These are phyloP conservation scores for Jatropha podagrica DNA, from an alignment of 441 rosid genomes.

Conservation along the genomic window DNA sequence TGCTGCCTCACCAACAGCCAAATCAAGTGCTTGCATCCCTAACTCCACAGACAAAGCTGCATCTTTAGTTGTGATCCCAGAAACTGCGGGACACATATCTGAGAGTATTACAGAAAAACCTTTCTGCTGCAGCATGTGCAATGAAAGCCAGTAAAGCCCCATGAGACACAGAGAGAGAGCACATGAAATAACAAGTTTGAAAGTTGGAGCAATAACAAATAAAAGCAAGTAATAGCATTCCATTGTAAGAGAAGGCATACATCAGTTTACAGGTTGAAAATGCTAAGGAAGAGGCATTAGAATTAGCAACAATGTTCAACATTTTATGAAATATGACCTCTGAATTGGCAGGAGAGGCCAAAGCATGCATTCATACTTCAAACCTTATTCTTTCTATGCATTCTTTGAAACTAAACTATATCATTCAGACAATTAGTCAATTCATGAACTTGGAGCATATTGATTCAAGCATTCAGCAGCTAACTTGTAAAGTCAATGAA, in stretches of 20 bases:
- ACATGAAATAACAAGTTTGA: not conserved
- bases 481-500: not conserved
- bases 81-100: conserved; percentile 87
- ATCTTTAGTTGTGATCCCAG: conserved; percentile 80
- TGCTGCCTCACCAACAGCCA: conserved; percentile 70
- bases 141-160: conserved; percentile 15
- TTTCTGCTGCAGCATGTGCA: conserved; percentile 48
- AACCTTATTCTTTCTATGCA: not conserved
- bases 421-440: not conserved
- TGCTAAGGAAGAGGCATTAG: not conserved
- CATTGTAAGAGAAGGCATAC: not conserved
- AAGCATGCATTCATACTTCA: not conserved
- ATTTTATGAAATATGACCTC: not conserved
- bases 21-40: conserved; percentile 85
- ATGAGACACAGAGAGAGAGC: not conserved
- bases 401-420: not conserved
- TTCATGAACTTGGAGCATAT: not conserved
- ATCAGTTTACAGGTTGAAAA: not conserved
- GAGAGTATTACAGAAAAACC: conserved; percentile 84
- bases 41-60: conserved; percentile 76
- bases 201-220: not conserved
- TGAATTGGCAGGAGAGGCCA: too few relatives aligned
- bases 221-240: not conserved
- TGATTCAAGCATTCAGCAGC: not conserved
- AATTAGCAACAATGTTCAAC: not conserved